Percentiles rank a stretch among this genome's conserved stretches.
phyloP scores from a whole-genome alignment of 1,284 basidiomycete species.

The Malassezia sympodialis region DNA sequence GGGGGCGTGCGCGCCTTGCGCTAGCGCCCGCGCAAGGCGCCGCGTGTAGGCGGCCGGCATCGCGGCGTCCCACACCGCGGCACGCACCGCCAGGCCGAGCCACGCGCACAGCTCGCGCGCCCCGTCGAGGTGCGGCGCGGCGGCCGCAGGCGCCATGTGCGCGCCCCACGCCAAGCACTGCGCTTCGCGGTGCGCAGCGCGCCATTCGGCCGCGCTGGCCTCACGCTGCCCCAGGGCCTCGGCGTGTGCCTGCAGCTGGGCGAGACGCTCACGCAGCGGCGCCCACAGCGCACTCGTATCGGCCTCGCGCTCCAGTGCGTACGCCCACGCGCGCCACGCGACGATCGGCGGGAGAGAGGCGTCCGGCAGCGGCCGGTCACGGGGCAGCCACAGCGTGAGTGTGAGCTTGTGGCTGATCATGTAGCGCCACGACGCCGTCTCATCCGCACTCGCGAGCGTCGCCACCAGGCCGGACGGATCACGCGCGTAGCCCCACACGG shows the following conservation, averaged over 20 bases:
- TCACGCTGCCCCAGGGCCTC: background rate
- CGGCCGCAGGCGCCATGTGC: background rate
- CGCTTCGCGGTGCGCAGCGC: background rate
- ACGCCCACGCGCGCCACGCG: conserved; percentile 7
- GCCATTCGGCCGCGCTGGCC: background rate
- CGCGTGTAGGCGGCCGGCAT: background rate
- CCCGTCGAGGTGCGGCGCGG: background rate
- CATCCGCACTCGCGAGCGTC: conserved; percentile 5
- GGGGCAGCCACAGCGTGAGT: conserved; percentile 4
- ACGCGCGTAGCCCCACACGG: conserved; percentile 5
- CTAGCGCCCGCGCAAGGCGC: conserved; percentile 6
- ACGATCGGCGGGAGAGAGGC: background rate
- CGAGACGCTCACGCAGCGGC: background rate
- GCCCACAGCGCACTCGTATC: background rate
- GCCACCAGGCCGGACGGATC: background rate
- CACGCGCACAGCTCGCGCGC: background rate
- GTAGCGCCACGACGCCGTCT: conserved; percentile 14
- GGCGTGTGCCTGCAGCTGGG: background rate
- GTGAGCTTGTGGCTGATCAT: conserved; percentile 6
- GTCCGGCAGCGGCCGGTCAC: background rate
- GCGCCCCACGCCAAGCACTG: background rate
- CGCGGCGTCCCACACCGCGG: background rate
- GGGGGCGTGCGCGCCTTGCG: background rate
- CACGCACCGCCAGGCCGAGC: background rate
- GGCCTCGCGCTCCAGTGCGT: background rate